Evolutionary conservation across 768 basidiomycete genomes (phyloP).

Genomic region (Lanmaoa rubissima): DNA sequence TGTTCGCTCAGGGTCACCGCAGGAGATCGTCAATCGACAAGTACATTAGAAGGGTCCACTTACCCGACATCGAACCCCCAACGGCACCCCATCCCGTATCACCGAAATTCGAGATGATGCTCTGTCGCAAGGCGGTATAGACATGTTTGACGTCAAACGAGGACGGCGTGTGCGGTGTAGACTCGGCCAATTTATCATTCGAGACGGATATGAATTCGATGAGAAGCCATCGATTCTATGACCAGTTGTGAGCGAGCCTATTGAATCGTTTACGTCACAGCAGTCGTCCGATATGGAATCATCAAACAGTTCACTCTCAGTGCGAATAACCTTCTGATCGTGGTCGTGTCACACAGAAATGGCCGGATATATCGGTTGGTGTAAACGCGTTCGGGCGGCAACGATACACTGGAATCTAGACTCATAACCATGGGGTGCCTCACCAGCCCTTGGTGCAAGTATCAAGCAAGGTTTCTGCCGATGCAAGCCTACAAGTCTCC

Average conservation of each 20-base stretch:
- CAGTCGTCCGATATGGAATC: not conserved
- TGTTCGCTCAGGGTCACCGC: not conserved
- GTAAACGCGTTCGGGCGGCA: no score
- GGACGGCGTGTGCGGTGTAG: not conserved
- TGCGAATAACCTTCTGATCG: not conserved
- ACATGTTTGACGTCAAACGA: slow-evolving; percentile 62
- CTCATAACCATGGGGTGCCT: no score
- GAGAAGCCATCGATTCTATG: slow-evolving; percentile 84
- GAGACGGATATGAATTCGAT: slow-evolving; percentile 71
- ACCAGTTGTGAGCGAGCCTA: not conserved
- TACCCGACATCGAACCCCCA: slow-evolving; percentile 67
- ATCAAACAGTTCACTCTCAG: not conserved
- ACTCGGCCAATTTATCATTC: slow-evolving; percentile 9
- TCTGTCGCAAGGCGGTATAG: slow-evolving; percentile 67
- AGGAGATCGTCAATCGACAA: not conserved
- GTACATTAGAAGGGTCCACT: slow-evolving; percentile 12
- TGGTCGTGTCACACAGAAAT: not conserved
- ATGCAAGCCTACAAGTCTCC: no score
- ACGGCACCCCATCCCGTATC: slow-evolving; percentile 86
- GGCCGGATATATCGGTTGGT: no score
- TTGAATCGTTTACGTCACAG: not conserved
- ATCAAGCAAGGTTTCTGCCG: no score
- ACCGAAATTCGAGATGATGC: slow-evolving; percentile 71
- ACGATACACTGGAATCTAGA: no score
- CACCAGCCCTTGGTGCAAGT: no score